Base-by-base conservation (phyloP, 2,329 filamentous ascomycete species). In the Alternaria sp. region DNA sequence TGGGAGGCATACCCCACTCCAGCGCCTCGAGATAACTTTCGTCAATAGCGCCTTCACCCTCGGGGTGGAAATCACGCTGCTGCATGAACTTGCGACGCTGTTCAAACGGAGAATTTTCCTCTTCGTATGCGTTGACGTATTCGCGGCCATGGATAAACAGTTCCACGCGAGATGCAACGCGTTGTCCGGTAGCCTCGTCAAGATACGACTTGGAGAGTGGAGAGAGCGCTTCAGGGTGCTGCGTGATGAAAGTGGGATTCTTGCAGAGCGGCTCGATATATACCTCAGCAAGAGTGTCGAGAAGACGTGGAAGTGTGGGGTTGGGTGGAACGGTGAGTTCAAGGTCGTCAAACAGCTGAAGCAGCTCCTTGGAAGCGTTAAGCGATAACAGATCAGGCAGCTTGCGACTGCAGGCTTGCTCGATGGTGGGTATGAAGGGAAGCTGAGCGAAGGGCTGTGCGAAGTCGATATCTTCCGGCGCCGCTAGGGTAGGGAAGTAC, bases 121-220 rank as follows among this genome's bases (percentile, higher is more conserved):
- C 96, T 79, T 99, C 96, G 79, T 99, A 99, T 83, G 95, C 96
- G 80, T 99, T 99, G 64, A 95, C 93, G 30, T 97, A 86, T 77
- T 99, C 96, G 58, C 89, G 88, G 44, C 91, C 89, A 54, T 88
- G 83, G 66, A 96, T 88, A 81, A 97, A 97, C 21, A 97, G 87
- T 80, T 97, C 94, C 0, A 91, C 92, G 6, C 94, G 90, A 1
- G 93, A 92, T 1, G 93, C 91, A 1, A 97, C 89, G 9, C 87
- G 80, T 77, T 97, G 94, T 13, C 86, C 84, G 0, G 90, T 83
- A 9, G 75, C 79, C 0, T 88, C 86, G 77, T 93, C 93, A 19
- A 85, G 74, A 81, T 93, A 97, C 56, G 92, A 93, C 83, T 98
- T 98, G 23, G 94, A 89, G 8, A 99, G 87, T 0, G 96, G 96